A percentile compares a stretch with the other conserved stretches of the same genome.
These are phyloP conservation scores for Alternaria gansuensis DNA, from an alignment of 2,329 filamentous ascomycete species.

Conservation along the genomic window DNA sequence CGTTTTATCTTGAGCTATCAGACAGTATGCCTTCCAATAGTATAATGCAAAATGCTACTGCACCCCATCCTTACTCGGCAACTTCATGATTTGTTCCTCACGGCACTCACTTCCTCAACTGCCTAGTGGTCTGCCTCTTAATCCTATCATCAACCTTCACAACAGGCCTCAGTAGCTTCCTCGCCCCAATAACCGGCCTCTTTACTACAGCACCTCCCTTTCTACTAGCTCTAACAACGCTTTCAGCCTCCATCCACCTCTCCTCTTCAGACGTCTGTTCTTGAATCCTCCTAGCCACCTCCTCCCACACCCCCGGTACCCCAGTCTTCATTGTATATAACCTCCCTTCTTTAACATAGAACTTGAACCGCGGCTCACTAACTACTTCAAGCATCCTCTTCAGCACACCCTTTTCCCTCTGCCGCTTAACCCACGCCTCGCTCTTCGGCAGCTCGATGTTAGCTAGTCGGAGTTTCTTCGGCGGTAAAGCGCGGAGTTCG, in stretches of 20 bases:
- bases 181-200: slow-evolving; percentile 11
- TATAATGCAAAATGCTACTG: not conserved
- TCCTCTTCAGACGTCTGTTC: slow-evolving; percentile 32
- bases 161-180: slow-evolving; percentile 3
- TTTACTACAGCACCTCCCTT: not conserved
- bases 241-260: not conserved
- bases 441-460: slow-evolving; percentile 46
- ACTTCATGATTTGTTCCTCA: too few species aligned
- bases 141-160: slow-evolving; percentile 23
- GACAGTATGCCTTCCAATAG: not conserved
- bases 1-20: not conserved
- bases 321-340: slow-evolving; percentile 43
- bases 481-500: slow-evolving; percentile 47
- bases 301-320: slow-evolving; percentile 50
- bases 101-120: not conserved
- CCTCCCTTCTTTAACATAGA: slow-evolving; percentile 49
- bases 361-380: slow-evolving; percentile 46
- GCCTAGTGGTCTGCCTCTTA: slow-evolving; percentile 40
- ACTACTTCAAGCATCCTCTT: slow-evolving; percentile 35
- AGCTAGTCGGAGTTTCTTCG: slow-evolving; percentile 40
- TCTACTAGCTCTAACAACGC: not conserved
- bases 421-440: slow-evolving; percentile 29
- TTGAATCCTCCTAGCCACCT: slow-evolving; percentile 42
- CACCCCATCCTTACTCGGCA: not conserved
- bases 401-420: slow-evolving; percentile 32